phyloP scores from a whole-genome alignment of 352 stramenopile genomes.

The Pythium monospermum region DNA sequence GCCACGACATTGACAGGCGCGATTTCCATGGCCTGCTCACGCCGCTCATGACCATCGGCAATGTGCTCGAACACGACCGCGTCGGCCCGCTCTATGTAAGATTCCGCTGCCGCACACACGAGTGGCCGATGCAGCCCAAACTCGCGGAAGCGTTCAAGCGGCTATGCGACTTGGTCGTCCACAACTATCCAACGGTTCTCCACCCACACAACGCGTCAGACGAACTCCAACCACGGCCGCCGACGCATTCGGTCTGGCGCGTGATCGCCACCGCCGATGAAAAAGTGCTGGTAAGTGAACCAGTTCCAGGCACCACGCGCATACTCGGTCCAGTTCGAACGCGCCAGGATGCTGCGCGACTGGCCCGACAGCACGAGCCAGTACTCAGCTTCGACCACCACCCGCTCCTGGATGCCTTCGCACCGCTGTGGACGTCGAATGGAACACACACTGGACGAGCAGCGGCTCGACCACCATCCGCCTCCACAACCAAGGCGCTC shows the following conservation, averaged over 20 bases:
- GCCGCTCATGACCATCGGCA: conserved; percentile 21
- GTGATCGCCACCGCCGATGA: background rate
- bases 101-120: too few relatives aligned
- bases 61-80: conserved; percentile 29
- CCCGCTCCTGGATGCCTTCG: background rate
- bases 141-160: background rate
- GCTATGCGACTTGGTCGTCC: background rate
- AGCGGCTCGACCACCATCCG: background rate
- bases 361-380: background rate
- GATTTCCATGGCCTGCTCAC: too few relatives aligned
- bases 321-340: background rate
- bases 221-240: conserved; percentile 2
- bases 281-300: background rate
- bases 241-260: background rate
- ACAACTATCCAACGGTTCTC: background rate
- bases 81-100: conserved; percentile 26
- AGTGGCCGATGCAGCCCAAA: too few relatives aligned
- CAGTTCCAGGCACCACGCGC: background rate
- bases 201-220: background rate
- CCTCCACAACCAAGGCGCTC: too few relatives aligned
- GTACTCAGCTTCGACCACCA: background rate
- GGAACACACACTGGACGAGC: too few relatives aligned
- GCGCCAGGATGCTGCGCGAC: background rate
- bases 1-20: too few relatives aligned
- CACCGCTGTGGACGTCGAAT: background rate